These are phyloP conservation scores for Annulohypoxylon nitens DNA, from an alignment of 495 filamentous ascomycete genomes.

Conservation along the genomic window DNA sequence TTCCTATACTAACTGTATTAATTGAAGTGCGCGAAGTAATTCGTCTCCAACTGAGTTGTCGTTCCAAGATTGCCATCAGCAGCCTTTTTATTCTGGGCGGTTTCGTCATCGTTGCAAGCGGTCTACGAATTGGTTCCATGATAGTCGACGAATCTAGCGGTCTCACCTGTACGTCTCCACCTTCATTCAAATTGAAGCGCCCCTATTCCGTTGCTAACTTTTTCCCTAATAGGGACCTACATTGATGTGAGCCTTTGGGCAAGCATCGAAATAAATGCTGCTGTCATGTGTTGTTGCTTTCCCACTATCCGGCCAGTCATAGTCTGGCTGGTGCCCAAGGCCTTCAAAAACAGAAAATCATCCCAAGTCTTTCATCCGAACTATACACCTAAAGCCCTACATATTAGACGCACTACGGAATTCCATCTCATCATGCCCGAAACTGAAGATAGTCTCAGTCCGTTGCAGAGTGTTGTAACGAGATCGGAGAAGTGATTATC, in stretches of 20 bases:
- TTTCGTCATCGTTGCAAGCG: neutral
- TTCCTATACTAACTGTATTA: too few species aligned
- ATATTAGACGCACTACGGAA: neutral
- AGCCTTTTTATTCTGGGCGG: neutral
- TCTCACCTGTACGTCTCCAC: neutral
- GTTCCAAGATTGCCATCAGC: neutral
- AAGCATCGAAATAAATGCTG: neutral
- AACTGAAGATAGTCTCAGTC: neutral
- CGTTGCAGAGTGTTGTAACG: neutral
- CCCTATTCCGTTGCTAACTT: neutral
- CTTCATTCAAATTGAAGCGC: neutral
- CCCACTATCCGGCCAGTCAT: neutral
- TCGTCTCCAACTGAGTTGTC: neutral
- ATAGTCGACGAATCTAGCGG: neutral
- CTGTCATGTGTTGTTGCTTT: conserved; percentile 5
- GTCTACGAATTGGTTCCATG: neutral
- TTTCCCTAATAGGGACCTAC: neutral
- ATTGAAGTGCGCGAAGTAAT: neutral
- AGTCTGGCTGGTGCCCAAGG: neutral
- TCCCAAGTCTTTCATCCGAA: neutral
- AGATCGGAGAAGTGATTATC: neutral
- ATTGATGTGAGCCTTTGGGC: neutral
- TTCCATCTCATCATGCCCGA: neutral
- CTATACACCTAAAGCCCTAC: neutral
- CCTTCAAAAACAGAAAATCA: neutral